Percentiles rank a stretch among this genome's conserved stretches.
These are phyloP conservation scores for Hemileccinum rubropunctum DNA, from an alignment of 768 basidiomycete species.

Conservation along the genomic window DNA sequence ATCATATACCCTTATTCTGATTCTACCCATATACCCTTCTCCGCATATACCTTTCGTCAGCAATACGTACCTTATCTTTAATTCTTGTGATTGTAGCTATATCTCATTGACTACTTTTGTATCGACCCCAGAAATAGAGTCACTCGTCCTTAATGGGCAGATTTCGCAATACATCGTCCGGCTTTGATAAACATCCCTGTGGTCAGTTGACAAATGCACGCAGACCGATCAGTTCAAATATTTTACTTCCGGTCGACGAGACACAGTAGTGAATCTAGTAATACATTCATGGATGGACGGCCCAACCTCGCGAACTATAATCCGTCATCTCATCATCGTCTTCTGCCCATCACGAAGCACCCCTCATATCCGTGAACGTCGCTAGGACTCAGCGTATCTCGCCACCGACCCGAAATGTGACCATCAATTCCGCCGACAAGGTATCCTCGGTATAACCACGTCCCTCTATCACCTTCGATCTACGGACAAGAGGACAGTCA, in stretches of 20 bases:
- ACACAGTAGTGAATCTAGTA: no score
- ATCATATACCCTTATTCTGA: slow-evolving; percentile 1
- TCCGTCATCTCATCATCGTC: slow-evolving; percentile 36
- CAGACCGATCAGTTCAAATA: background rate
- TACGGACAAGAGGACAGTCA: slow-evolving; percentile 24
- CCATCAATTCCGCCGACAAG: slow-evolving; percentile 68
- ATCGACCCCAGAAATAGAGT: slow-evolving; percentile 4
- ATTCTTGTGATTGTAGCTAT: slow-evolving; percentile 18
- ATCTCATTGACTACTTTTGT: slow-evolving; percentile 6
- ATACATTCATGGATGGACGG: no score
- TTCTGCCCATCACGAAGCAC: slow-evolving; percentile 72
- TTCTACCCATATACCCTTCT: background rate
- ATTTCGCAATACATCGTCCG: background rate
- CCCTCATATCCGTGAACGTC: slow-evolving; percentile 78
- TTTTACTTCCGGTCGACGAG: background rate
- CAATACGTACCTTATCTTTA: background rate
- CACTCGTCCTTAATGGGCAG: background rate
- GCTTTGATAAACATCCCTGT: background rate
- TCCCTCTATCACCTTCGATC: slow-evolving; percentile 72
- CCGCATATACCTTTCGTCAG: background rate
- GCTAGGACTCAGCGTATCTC: slow-evolving; percentile 72
- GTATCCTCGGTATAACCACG: slow-evolving; percentile 86
- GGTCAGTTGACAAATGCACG: background rate
- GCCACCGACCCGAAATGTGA: slow-evolving; percentile 80
- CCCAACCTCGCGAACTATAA: background rate